These are phyloP conservation scores for Metroxylon sagu DNA, from an alignment of 176 grass and related monocot species.

Conservation along the genomic window DNA sequence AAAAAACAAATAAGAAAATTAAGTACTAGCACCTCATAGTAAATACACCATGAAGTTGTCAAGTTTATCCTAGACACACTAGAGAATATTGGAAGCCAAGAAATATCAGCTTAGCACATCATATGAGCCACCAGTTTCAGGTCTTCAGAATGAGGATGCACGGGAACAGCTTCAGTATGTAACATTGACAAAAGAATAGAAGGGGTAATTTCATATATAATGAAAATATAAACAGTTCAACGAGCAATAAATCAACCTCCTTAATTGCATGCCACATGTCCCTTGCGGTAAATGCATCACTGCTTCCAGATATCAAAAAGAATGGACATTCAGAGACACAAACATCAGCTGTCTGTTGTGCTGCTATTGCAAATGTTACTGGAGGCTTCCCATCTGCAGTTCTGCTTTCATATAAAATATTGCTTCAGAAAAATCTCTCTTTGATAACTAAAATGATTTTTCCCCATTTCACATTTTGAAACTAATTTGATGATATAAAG, in stretches of 20 bases:
- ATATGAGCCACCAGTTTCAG: too few species aligned
- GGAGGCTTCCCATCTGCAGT: conserved; percentile 65
- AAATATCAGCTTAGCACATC: too few species aligned
- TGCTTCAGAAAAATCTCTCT: conserved; percentile 12
- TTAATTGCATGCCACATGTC: conserved; percentile 88
- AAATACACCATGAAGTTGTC: too few species aligned
- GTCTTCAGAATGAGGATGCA: too few species aligned
- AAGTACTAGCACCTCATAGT: too few species aligned
- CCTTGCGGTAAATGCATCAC: conserved; percentile 68
- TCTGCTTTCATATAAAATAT: conserved; percentile 34
- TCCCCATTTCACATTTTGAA: background rate
- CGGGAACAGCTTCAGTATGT: background rate
- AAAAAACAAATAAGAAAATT: too few species aligned
- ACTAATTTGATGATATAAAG: background rate
- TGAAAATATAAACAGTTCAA: too few species aligned
- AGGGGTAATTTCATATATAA: background rate
- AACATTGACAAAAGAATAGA: background rate
- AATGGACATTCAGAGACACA: conserved; percentile 74
- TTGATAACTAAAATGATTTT: conserved; percentile 9
- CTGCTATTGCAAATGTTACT: conserved; percentile 82
- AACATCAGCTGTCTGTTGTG: conserved; percentile 60
- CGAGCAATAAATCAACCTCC: conserved; percentile 41
- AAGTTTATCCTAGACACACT: too few species aligned
- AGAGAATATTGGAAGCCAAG: too few species aligned
- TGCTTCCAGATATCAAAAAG: conserved; percentile 67